Conservation (phyloP, 352 stramenopile species). For the Phytophthora cactorum region DNA sequence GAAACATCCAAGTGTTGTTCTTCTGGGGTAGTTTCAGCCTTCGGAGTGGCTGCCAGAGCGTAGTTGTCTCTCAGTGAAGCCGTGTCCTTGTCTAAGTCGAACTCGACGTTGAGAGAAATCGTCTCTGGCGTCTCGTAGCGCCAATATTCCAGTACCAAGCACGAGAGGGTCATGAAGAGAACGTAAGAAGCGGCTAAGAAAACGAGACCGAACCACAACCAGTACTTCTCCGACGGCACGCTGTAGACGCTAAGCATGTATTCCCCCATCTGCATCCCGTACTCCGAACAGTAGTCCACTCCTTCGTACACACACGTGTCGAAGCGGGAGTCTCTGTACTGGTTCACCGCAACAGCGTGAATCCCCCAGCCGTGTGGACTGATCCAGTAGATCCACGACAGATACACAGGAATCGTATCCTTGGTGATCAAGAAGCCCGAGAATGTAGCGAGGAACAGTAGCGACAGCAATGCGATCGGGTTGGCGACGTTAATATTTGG, state of each 20-base stretch:
- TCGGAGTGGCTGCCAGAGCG: constrained; percentile 9
- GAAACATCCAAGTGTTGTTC: constrained; percentile 28
- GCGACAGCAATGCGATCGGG: constrained; percentile 45
- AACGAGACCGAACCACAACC: constrained; percentile 39
- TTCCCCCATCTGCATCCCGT: constrained; percentile 41
- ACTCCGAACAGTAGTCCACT: constrained; percentile 43
- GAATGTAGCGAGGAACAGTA: constrained; percentile 58
- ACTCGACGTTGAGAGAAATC: constrained; percentile 1
- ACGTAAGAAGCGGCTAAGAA: constrained; percentile 39
- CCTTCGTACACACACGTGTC: constrained; percentile 39
- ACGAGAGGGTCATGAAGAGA: constrained; percentile 45
- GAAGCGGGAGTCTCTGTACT: constrained; percentile 43
- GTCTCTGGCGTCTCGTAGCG: constrained; percentile 33
- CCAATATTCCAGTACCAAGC: constrained; percentile 43
- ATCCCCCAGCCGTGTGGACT: constrained; percentile 56
- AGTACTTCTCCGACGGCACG: constrained; percentile 41
- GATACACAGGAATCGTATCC: constrained; percentile 50
- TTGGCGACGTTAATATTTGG: constrained; percentile 52
- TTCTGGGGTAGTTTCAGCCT: neutral
- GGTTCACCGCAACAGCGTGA: constrained; percentile 40
- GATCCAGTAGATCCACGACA: constrained; percentile 69
- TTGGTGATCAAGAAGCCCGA: constrained; percentile 53
- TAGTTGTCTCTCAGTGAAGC: constrained; percentile 12
- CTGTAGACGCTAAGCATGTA: constrained; percentile 41
- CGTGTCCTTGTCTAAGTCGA: neutral